Evolutionary conservation across 768 basidiomycete species (phyloP), one percentile per base, ranked within the genome.

Genomic region (Macrolepiota dolichaula): DNA sequence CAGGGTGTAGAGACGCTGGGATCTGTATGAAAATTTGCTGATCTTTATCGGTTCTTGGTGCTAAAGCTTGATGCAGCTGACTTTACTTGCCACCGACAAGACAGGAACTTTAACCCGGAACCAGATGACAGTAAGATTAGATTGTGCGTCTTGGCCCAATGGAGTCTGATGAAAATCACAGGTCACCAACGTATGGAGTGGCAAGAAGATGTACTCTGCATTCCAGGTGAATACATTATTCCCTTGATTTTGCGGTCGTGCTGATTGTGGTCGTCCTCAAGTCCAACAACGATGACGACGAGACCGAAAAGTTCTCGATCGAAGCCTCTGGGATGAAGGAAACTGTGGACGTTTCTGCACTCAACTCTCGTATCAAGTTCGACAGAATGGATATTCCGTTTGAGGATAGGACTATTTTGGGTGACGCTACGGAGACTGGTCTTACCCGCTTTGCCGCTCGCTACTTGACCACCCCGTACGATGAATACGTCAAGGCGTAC

Each of bases 361-460:
- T 89, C 57, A 89, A 89, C 70, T 88, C 86, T 19, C 80, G 85
- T 19, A 80, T 89, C 73, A 88, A 88, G 70, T 89, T 89, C 65
- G 85, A 87, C 74, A 82, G 77, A 67, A 79, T 73, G 1, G 85
- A 88, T 66, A 69, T 88, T 6, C 83, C 85, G 1, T 87, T 89
- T 59, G 80, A 83, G 19, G 73, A 87, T 69, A 78, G 87, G 51
- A 71, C 73, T 40, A 87, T 89, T 57, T 77, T 89, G 19, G 87
- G 87, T 2, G 87, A 89, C 69, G 87, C 87, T n/a, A 89, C 87
- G 3, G 87, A 89, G 73, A 87, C 86, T n/a, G 87, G 87, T 19
- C 74, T 89, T 44, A 81, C 84, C 27, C 83, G 86, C 40, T 88
- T 89, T 69, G 85, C 86, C 32, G 86, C 85, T 6, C 81, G 81